Evolutionary conservation across 805 yeast species (phyloP).

Genomic region (Candida yuanshanica): DNA sequence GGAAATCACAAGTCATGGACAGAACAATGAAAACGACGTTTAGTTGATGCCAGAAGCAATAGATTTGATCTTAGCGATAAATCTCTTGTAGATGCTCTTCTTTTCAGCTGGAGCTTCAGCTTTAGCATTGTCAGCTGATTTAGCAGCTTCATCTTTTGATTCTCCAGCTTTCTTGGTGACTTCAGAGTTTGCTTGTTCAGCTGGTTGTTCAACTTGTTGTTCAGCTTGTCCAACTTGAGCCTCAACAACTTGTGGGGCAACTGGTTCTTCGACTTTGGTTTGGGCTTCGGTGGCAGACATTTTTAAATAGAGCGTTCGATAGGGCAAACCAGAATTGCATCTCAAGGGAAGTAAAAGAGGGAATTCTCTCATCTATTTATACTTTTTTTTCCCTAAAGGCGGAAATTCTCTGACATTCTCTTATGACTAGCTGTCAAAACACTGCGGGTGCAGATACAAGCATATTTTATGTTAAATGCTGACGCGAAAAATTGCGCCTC

Average conservation of each 20-base stretch:
- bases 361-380: background rate
- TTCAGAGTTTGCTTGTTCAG: too few relatives aligned
- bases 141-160: background rate
- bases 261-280: slow-evolving; percentile 1
- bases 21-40: background rate
- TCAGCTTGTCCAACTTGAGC: background rate
- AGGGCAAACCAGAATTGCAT: too few relatives aligned
- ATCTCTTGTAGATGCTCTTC: background rate
- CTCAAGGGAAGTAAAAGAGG: background rate
- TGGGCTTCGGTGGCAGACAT: background rate
- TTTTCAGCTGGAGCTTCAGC: background rate
- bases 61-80: background rate
- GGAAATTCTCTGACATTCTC: background rate
- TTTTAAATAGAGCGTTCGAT: background rate
- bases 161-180: background rate
- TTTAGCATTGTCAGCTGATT: background rate
- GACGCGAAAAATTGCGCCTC: background rate
- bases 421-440: background rate
- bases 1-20: background rate
- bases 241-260: background rate
- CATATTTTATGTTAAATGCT: too few relatives aligned
- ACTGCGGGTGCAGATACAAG: background rate
- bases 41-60: background rate
- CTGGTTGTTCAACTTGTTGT: background rate
- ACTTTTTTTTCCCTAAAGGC: background rate